Conservation (phyloP, 352 stramenopile genomes). For the Chrysophaeum taylorii region DNA sequence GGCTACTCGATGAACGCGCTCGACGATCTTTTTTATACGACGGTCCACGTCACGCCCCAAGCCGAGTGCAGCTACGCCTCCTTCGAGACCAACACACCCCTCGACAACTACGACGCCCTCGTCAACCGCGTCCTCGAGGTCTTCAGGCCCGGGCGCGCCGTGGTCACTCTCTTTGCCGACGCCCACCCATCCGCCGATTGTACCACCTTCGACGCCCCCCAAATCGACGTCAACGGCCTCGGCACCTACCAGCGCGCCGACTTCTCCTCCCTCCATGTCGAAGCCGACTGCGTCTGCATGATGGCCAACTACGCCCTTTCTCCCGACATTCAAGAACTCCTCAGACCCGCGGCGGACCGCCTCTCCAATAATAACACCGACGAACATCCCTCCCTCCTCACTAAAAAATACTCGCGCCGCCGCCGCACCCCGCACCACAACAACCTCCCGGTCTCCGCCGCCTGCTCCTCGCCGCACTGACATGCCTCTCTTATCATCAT, state of each 20-base stretch:
- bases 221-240: constrained; percentile 17
- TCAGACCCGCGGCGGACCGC: no score
- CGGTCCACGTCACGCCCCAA: constrained; percentile 97
- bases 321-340: no score
- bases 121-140: constrained; percentile 94
- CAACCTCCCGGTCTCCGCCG: no score
- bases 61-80: constrained; percentile 86
- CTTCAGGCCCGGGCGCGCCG: constrained; percentile 91
- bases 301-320: constrained; percentile 60
- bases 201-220: constrained; percentile 32
- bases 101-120: constrained; percentile 71
- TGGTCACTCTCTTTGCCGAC: constrained; percentile 93
- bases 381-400: no score
- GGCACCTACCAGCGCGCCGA: constrained; percentile 41
- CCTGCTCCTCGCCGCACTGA: no score
- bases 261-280: constrained; percentile 49
- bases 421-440: no score
- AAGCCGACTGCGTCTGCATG: constrained; percentile 55
- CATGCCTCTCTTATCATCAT: no score
- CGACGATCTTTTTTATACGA: constrained; percentile 93
- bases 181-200: no score
- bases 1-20: constrained; percentile 97
- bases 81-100: constrained; percentile 93
- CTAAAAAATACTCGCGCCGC: no score
- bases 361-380: no score